Percentiles rank a stretch among this genome's conserved stretches.
Evolutionary conservation across 208 protist species (phyloP).

Genomic region (Trypanosoma melophagium): DNA sequence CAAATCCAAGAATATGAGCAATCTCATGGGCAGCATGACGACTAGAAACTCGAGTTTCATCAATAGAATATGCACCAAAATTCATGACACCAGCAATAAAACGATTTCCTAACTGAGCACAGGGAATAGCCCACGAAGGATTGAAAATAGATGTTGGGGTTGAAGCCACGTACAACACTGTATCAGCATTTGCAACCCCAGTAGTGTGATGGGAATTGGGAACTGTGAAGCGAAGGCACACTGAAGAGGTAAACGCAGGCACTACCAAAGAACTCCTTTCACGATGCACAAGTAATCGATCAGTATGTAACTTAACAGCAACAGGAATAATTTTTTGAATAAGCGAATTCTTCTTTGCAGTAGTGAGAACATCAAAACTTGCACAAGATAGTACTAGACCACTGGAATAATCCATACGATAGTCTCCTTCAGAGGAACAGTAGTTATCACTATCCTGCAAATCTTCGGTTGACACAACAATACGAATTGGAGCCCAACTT

Average conservation of each 20-base stretch:
- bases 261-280: no score
- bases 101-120: slow-evolving; percentile 21
- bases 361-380: neutral
- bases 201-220: no score
- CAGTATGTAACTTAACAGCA: no score
- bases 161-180: slow-evolving; percentile 51
- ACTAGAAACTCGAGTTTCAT: slow-evolving; percentile 2
- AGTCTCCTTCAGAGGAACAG: neutral
- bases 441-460: neutral
- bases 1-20: slow-evolving; percentile 70
- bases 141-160: slow-evolving; percentile 26
- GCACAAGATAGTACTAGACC: neutral
- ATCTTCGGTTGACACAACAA: neutral
- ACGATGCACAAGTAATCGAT: no score
- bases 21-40: slow-evolving; percentile 69
- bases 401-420: neutral
- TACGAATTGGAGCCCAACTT: neutral
- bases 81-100: slow-evolving; percentile 8
- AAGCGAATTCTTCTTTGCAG: no score
- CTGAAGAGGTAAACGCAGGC: no score
- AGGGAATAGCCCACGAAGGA: slow-evolving; percentile 57
- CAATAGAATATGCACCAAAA: slow-evolving; percentile 16
- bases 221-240: no score
- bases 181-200: no score
- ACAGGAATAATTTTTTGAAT: no score